Conservation (phyloP, 441 rosid genomes). For the Omphalea diandra region DNA sequence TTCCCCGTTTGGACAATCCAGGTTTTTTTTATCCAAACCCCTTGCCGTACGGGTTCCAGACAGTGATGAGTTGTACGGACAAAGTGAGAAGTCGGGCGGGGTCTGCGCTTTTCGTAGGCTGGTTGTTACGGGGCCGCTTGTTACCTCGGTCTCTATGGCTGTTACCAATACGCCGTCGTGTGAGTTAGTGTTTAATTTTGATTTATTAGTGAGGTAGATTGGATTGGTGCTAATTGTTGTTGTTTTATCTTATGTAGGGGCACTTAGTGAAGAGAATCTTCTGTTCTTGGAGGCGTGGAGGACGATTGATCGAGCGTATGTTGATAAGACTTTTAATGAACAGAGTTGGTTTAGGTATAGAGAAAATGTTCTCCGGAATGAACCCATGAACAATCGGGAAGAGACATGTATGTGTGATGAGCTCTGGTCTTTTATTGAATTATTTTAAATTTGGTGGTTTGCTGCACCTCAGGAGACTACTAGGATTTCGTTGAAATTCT, state of each 20-base stretch:
- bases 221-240: constrained; percentile 8
- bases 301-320: constrained; percentile 86
- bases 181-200: constrained; percentile 48
- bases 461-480: constrained; percentile 11
- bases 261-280: constrained; percentile 71
- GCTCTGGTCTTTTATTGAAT: background rate
- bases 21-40: background rate
- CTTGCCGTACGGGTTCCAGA: background rate
- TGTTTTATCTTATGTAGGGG: constrained; percentile 43
- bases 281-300: constrained; percentile 96
- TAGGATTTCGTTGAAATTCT: background rate
- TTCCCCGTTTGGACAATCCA: background rate
- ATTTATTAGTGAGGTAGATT: background rate
- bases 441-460: constrained; percentile 11
- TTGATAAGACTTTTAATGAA: constrained; percentile 89
- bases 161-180: constrained; percentile 50
- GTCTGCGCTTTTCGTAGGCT: constrained; percentile 39
- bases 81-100: constrained; percentile 36
- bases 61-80: constrained; percentile 28
- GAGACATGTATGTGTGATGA: constrained; percentile 90
- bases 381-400: constrained; percentile 81
- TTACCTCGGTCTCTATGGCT: constrained; percentile 55
- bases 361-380: constrained; percentile 84
- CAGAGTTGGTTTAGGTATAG: constrained; percentile 98
- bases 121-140: constrained; percentile 44